These are phyloP conservation scores for Endocalyx cinctus DNA, from an alignment of 2,329 filamentous ascomycete species.

Conservation along the genomic window DNA sequence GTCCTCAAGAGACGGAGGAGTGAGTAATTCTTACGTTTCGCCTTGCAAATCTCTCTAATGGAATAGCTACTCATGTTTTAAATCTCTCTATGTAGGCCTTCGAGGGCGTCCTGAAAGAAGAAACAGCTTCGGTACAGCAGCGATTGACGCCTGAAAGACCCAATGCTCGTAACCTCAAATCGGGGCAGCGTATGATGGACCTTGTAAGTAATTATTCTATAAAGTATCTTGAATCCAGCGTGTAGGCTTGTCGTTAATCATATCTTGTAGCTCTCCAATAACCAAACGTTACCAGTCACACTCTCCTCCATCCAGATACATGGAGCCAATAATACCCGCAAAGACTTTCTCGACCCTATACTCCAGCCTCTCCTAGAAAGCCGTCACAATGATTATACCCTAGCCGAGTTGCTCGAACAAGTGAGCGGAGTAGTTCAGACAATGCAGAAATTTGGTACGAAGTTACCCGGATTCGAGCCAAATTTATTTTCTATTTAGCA, in stretches of 20 bases:
- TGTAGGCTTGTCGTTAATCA: too few relatives aligned
- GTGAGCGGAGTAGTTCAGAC: slow-evolving; percentile 40
- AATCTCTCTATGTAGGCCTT: too few relatives aligned
- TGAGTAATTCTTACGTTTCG: too few relatives aligned
- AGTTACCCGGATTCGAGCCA: slow-evolving; percentile 20
- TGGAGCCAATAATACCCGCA: slow-evolving; percentile 77
- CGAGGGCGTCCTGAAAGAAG: slow-evolving; percentile 23
- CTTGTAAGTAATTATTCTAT: slow-evolving; percentile 45
- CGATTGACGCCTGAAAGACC: slow-evolving; percentile 18
- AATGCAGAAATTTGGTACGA: slow-evolving; percentile 73
- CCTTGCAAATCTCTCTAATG: too few relatives aligned
- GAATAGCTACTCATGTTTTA: too few relatives aligned
- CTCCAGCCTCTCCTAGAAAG: slow-evolving; percentile 74
- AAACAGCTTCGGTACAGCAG: slow-evolving; percentile 23
- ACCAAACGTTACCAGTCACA: slow-evolving; percentile 81
- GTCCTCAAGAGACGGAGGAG: too few relatives aligned
- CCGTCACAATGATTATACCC: slow-evolving; percentile 64
- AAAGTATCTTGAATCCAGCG: too few relatives aligned
- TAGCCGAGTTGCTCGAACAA: slow-evolving; percentile 65
- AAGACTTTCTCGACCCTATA: slow-evolving; percentile 75
- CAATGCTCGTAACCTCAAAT: too few relatives aligned
- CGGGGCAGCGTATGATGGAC: slow-evolving; percentile 54
- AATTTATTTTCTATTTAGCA: too few relatives aligned
- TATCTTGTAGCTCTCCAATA: slow-evolving; percentile 64
- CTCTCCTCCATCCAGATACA: slow-evolving; percentile 82